Evolutionary conservation across 768 basidiomycete genomes (phyloP).

Genomic region (Hydnomerulius pinastri): DNA sequence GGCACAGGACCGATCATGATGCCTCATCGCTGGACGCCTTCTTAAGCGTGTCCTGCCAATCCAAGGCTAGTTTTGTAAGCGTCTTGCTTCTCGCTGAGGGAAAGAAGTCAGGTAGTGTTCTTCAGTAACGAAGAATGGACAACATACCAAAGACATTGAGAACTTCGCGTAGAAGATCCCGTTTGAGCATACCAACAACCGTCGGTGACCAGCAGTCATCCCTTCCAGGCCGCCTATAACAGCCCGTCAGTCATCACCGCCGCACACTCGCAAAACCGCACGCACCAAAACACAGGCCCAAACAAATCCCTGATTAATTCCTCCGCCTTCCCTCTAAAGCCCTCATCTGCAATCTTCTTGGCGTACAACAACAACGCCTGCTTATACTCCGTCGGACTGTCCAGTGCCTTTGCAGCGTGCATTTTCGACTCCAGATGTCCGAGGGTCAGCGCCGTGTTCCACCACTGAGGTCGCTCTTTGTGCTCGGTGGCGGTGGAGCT

Average conservation of each 20-base stretch:
- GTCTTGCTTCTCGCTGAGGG: constrained; percentile 70
- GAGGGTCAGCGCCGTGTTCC: constrained; percentile 79
- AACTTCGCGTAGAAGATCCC: constrained; percentile 83
- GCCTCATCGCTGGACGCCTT: constrained; percentile 56
- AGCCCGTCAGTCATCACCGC: constrained; percentile 1
- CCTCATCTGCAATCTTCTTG: constrained; percentile 86
- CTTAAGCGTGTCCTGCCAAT: constrained; percentile 83
- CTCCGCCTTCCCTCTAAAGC: constrained; percentile 84
- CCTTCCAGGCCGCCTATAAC: constrained; percentile 64
- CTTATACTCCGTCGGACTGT: constrained; percentile 86
- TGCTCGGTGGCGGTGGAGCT: constrained; percentile 41
- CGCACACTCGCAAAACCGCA: constrained; percentile 12
- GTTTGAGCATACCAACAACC: constrained; percentile 71
- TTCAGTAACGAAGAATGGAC: neutral
- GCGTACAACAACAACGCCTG: constrained; percentile 75
- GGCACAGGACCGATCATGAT: too few species aligned
- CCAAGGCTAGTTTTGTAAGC: constrained; percentile 68
- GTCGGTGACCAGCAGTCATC: constrained; percentile 67
- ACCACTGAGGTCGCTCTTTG: constrained; percentile 70
- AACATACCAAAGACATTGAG: constrained; percentile 73
- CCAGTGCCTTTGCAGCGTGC: constrained; percentile 70
- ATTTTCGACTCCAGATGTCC: constrained; percentile 87
- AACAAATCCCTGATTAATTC: constrained; percentile 89
- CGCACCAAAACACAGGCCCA: constrained; percentile 89
- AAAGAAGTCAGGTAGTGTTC: constrained; percentile 7